phyloP scores from a whole-genome alignment of 805 yeast species.

The Kodamaea restingae region DNA sequence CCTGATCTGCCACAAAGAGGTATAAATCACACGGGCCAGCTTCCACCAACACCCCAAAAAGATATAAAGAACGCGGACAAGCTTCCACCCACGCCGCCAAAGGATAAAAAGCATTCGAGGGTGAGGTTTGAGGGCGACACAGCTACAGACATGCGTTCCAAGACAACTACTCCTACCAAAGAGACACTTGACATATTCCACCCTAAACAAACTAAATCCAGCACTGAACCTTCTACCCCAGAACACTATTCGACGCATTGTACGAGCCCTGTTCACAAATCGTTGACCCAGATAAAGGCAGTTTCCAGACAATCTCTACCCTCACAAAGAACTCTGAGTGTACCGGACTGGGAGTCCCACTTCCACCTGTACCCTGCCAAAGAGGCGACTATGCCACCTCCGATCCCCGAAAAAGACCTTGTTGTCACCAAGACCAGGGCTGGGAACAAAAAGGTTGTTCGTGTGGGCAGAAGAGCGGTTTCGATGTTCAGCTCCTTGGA shows the following conservation, averaged over 20 bases:
- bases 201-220: no score
- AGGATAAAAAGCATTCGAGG: neutral
- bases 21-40: neutral
- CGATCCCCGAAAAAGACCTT: slow-evolving; percentile 10
- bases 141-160: neutral
- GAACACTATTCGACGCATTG: no score
- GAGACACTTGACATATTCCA: no score
- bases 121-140: neutral
- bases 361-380: neutral
- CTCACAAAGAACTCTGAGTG: neutral
- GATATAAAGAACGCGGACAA: neutral
- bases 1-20: neutral
- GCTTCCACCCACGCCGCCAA: neutral
- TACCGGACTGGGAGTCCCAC: neutral
- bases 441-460: slow-evolving; percentile 3
- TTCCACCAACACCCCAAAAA: neutral
- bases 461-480: slow-evolving; percentile 9
- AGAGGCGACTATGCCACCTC: slow-evolving; percentile 6
- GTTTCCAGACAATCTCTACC: neutral
- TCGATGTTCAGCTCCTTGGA: slow-evolving; percentile 11
- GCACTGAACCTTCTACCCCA: no score
- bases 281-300: no score
- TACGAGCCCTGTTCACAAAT: no score
- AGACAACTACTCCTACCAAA: neutral
- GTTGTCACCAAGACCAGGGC: slow-evolving; percentile 6